Base-by-base conservation (phyloP, 2,329 filamentous ascomycete species). In the Xylaria digitata region DNA sequence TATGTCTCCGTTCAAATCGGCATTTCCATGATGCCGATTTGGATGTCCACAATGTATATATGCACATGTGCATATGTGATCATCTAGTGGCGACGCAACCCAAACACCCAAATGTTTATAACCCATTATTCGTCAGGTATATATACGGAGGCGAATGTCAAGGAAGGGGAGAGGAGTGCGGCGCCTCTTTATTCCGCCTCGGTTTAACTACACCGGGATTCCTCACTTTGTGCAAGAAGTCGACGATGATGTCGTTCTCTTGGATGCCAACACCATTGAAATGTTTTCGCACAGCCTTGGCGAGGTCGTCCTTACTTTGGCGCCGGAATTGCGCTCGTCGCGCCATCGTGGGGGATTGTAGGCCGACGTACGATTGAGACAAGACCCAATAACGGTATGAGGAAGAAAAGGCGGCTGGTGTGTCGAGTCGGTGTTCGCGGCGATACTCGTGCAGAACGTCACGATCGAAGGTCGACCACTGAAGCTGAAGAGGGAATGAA, bases 161-260 rank as follows among this genome's bases (percentile, higher is more conserved):
- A 48, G 77, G 77, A 43, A 78, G 74, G 11, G 77, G 76, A 49
- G 76, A 75, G 19, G 76, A 76, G 62, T 78, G 77, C 19, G 77
- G 77, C 63, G 62, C 46, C 19, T 74, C 70, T 62, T 77, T 78
- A 48, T 74, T 76, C 66, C 74, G 77, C 34, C 68, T 72, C 21
- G 73, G 73, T 75, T 76, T 81, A 80, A 72, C 69, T 1, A 80
- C 71, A 21, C 87, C 86, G 68, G 88, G 83, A 70, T 85, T 86
- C 75, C 85, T 84, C 34, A 92, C 85, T 75, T 89, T 91, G 83
- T 93, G 92, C 68, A 94, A 83, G 76, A 93, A 88, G 70, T 92
- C 91, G 63, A 94, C 91, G 64, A 96, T 91, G 71, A 94, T 90
- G 73, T 96, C 92, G 76, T 90, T 93, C 81, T 96, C 93, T 70